Conservation (phyloP, 2,329 filamentous ascomycete species). For the Calonectria multiphialidica region DNA sequence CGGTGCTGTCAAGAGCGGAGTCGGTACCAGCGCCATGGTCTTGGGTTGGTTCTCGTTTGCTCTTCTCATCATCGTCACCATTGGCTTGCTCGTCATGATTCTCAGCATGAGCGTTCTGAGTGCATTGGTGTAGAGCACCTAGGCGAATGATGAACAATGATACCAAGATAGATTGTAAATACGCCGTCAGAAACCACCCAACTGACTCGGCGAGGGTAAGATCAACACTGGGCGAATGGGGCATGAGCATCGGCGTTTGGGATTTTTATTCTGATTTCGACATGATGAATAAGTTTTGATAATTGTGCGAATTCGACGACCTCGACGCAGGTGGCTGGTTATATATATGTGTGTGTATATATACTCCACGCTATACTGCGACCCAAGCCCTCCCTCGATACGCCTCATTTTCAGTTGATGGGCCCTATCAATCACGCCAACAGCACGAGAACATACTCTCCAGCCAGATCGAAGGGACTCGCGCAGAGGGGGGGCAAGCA, state of each 20-base stretch:
- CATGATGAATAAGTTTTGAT: constrained; percentile 34
- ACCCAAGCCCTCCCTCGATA: constrained; percentile 17
- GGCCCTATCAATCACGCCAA: constrained; percentile 3
- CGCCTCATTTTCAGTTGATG: background rate
- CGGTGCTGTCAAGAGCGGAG: constrained; percentile 86
- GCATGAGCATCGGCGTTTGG: constrained; percentile 52
- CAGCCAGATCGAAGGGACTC: background rate
- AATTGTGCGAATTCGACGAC: constrained; percentile 36
- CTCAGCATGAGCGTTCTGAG: constrained; percentile 87
- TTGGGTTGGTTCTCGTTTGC: constrained; percentile 98
- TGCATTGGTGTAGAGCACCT: constrained; percentile 59
- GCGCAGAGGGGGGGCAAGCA: constrained; percentile 16
- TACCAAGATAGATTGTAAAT: constrained; percentile 36
- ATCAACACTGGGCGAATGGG: constrained; percentile 33
- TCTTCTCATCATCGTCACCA: constrained; percentile 93
- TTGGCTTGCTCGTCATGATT: constrained; percentile 96
- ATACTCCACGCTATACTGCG: constrained; percentile 20
- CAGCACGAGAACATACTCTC: constrained; percentile 27
- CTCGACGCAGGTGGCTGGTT: constrained; percentile 30
- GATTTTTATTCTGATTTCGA: constrained; percentile 39
- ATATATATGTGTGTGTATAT: constrained; percentile 13
- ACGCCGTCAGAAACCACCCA: constrained; percentile 32
- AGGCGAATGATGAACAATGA: constrained; percentile 21
- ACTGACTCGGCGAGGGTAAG: constrained; percentile 36
- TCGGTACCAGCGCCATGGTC: constrained; percentile 96